Conservation (phyloP, 78 protist genomes). For the Corallochytrium limacisporum region DNA sequence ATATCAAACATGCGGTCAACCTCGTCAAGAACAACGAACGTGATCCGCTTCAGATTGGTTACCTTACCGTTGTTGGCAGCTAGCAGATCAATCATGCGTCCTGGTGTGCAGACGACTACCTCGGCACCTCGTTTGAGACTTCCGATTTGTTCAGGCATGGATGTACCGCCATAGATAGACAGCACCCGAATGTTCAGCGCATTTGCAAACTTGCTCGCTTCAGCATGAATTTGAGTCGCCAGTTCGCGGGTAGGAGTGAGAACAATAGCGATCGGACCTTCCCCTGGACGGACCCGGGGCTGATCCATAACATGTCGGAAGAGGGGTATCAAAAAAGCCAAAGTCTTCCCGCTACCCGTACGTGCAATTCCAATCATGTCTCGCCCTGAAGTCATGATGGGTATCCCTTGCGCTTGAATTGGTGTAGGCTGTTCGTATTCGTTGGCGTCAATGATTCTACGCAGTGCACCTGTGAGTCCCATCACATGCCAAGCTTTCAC, state of each 20-base stretch:
- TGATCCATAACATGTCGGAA: conserved; percentile 83
- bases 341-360: conserved; percentile 90
- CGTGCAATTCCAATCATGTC: conserved; percentile 74
- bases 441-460: conserved; percentile 11
- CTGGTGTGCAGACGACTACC: conserved; percentile 95
- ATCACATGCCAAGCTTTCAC: conserved; percentile 68
- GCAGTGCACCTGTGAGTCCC: conserved; percentile 24
- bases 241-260: conserved; percentile 96
- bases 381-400: conserved; percentile 78
- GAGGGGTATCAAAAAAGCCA: conserved; percentile 92
- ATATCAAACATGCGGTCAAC: conserved; percentile 99
- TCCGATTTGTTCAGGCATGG: conserved; percentile 81
- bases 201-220: background rate
- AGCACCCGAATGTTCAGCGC: conserved; percentile 7
- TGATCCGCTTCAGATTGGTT: conserved; percentile 79
- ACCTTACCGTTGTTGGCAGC: conserved; percentile 59
- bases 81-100: conserved; percentile 95
- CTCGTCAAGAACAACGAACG: conserved; percentile 94
- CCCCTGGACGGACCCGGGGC: conserved; percentile 50
- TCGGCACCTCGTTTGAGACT: conserved; percentile 80
- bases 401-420: conserved; percentile 79
- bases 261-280: conserved; percentile 87
- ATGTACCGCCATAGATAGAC: conserved; percentile 91
- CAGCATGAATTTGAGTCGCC: conserved; percentile 68
- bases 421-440: conserved; percentile 72